These are phyloP conservation scores for Cystofilobasidium capitatum DNA, from an alignment of 768 basidiomycete species.

Conservation along the genomic window DNA sequence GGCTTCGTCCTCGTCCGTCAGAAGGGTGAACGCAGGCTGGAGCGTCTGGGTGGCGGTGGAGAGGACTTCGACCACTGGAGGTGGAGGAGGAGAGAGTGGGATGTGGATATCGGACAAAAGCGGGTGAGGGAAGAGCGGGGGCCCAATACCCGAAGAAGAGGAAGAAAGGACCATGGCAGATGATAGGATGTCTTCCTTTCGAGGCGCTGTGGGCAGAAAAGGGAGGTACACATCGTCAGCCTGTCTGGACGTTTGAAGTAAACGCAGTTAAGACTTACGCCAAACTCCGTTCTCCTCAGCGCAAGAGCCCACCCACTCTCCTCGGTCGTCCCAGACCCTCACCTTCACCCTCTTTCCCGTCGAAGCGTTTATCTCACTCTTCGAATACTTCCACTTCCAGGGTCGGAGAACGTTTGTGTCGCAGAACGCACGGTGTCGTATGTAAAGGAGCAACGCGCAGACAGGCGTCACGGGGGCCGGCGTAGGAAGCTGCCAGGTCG, in stretches of 20 bases:
- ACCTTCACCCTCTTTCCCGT: not conserved
- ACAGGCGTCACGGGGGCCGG: not conserved
- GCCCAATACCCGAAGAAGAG: no score
- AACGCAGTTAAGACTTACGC: not conserved
- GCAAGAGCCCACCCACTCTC: not conserved
- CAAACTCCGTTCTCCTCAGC: not conserved
- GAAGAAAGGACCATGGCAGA: not conserved
- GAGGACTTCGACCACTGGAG: not conserved
- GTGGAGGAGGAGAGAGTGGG: not conserved
- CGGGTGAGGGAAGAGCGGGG: not conserved
- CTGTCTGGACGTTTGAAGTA: not conserved
- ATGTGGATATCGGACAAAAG: not conserved
- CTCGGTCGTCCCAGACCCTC: not conserved
- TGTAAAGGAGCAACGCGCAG: not conserved
- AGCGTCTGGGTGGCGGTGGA: not conserved
- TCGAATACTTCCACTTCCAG: not conserved
- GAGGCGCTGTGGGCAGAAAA: not conserved
- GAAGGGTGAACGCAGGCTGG: not conserved
- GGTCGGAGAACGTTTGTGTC: not conserved
- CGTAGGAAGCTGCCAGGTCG: not conserved
- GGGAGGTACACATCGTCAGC: not conserved
- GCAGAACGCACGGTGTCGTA: not conserved
- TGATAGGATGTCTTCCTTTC: not conserved
- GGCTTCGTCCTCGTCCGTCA: not conserved
- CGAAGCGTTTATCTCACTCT: not conserved